Conservation (phyloP, 2,329 filamentous ascomycete genomes). For the Sporothrix pseudoabietina region DNA sequence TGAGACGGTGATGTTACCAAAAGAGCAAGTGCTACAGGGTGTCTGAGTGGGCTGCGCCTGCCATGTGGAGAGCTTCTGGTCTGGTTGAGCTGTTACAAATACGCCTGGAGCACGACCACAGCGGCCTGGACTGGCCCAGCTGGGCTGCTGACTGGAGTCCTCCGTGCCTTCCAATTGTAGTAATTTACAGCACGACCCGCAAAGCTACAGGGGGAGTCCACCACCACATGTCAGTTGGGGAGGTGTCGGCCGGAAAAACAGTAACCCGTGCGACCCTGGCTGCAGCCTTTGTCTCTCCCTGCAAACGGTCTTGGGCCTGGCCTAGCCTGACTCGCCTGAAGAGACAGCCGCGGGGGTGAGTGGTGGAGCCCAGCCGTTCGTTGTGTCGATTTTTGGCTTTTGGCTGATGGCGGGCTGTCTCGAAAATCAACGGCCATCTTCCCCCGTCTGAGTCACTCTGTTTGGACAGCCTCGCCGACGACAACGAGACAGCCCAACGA, state of each 20-base stretch:
- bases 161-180: background rate
- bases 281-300: background rate
- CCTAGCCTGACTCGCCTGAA: conserved; percentile 16
- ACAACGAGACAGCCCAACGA: background rate
- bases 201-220: conserved; percentile 12
- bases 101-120: conserved; percentile 6
- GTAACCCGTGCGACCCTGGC: conserved; percentile 17
- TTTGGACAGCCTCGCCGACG: conserved; percentile 17
- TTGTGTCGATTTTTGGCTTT: conserved; percentile 24
- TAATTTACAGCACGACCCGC: conserved; percentile 12
- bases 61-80: conserved; percentile 4
- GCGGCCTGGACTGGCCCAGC: background rate
- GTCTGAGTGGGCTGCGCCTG: conserved; percentile 19
- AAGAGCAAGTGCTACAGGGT: conserved; percentile 1
- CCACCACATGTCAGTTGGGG: background rate
- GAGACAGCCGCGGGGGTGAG: conserved; percentile 7
- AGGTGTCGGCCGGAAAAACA: conserved; percentile 30
- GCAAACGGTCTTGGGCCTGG: background rate
- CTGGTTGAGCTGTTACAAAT: conserved; percentile 10
- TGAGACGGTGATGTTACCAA: conserved; percentile 15
- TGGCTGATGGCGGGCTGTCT: conserved; percentile 28
- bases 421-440: conserved; percentile 16
- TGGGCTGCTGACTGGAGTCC: background rate
- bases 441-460: conserved; percentile 28
- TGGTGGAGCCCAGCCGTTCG: background rate